Evolutionary conservation across 495 filamentous ascomycete species (phyloP), one percentile per base, ranked within the genome.

Genomic region (Ascodesmis nigricans): DNA sequence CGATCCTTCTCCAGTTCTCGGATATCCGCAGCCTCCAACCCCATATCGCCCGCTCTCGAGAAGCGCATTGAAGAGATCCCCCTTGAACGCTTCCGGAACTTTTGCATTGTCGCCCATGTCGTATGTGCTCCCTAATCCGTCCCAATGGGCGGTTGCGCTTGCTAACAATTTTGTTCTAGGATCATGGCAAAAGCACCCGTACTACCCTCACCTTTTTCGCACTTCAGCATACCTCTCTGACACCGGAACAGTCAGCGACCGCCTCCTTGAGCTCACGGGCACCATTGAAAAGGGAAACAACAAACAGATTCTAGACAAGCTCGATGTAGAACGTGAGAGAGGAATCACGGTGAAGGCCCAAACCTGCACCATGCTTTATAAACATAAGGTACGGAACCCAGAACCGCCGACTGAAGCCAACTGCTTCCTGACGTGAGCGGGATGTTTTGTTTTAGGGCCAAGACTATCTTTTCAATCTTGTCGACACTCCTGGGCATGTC

Each of bases 341-440:
- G 87, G 87, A 29, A 97, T 97, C 49, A 97, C 87, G 2, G 87
- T 97, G 53, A 97, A 97, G 60, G 87, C 87, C 28, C 90, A 97
- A 59, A 95, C 87, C 35, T 95, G 90, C 59, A 82, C 71, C 22
- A 97, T 97, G 87, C 65, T 97, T 26, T 92, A 92, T 56, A 78
- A 78, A 22, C 60, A 82, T 53, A 42, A 45, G 42, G 42, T 45
- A 33, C 25, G 21, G n/a, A n/a, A n/a, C n/a, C n/a, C n/a, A n/a
- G n/a, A n/a, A n/a, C n/a, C n/a, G n/a, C n/a, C n/a, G n/a, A n/a
- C n/a, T n/a, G n/a, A n/a, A n/a, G n/a, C n/a, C n/a, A n/a, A n/a
- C n/a, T n/a, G n/a, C n/a, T n/a, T n/a, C n/a, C n/a, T n/a, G n/a
- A n/a, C n/a, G n/a, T n/a, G n/a, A n/a, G n/a, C n/a, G n/a, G n/a